Evolutionary conservation across 2,329 filamentous ascomycete genomes (phyloP).

Genomic region (Colletotrichum salicis): DNA sequence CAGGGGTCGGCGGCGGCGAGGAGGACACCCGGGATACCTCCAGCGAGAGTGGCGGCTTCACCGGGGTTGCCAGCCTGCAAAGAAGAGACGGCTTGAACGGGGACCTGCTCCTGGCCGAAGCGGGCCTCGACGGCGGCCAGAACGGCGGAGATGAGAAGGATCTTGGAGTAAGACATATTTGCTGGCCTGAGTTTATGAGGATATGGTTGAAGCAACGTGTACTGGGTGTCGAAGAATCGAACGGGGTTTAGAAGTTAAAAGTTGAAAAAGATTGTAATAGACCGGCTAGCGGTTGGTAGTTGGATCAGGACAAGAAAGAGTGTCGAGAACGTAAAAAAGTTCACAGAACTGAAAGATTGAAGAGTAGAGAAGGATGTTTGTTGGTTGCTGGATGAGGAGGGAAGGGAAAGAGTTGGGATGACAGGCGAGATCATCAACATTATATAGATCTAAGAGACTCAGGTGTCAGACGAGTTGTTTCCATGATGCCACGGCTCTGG

Average conservation of each 20-base stretch:
- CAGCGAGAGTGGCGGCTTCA: conserved; percentile 71
- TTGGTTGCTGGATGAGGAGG: conserved; percentile 39
- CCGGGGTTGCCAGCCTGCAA: conserved; percentile 68
- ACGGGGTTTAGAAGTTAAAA: conserved; percentile 13
- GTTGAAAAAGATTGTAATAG: conserved; percentile 32
- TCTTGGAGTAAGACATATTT: conserved; percentile 56
- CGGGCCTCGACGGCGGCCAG: conserved; percentile 61
- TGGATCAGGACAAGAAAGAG: conserved; percentile 37
- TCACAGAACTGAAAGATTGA: conserved; percentile 50
- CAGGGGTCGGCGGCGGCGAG: conserved; percentile 74
- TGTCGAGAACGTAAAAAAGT: conserved; percentile 47
- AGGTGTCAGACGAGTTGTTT: conserved; percentile 17
- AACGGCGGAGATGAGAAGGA: conserved; percentile 52
- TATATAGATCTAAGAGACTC: conserved; percentile 12
- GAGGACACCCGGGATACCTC: conserved; percentile 69
- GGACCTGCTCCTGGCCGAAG: conserved; percentile 72
- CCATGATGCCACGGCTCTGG: neutral
- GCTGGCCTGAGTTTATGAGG: neutral
- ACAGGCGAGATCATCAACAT: conserved; percentile 5
- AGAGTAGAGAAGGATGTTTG: conserved; percentile 42
- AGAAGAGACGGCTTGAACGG: conserved; percentile 64
- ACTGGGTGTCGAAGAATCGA: conserved; percentile 23
- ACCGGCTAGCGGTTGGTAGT: conserved; percentile 39
- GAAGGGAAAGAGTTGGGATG: conserved; percentile 18
- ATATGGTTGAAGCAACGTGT: neutral